Evolutionary conservation across 345 rosid genomes (phyloP).

Genomic region (Eucalyptus pumila): DNA sequence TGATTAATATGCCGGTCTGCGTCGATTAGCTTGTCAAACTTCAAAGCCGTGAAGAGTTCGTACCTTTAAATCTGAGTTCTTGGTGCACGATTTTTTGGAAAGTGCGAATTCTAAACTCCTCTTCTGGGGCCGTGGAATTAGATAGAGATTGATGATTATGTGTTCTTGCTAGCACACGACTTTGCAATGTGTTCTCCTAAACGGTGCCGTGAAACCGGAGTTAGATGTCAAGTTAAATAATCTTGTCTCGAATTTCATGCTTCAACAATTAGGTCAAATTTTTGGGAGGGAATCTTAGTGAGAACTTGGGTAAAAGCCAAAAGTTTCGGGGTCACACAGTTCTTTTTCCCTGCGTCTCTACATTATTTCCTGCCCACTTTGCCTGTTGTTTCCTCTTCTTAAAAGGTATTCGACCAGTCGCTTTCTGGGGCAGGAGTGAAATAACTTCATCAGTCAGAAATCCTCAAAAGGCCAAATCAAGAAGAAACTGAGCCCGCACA

Average conservation of each 20-base stretch:
- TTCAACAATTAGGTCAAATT: not conserved
- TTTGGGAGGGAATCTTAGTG: not conserved
- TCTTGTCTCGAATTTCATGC: not conserved
- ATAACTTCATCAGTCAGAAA: not conserved
- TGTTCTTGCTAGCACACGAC: not conserved
- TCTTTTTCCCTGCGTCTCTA: not conserved
- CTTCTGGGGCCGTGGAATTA: not conserved
- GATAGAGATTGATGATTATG: not conserved
- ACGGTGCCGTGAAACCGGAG: not conserved
- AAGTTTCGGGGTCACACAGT: not conserved
- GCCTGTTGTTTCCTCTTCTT: not conserved
- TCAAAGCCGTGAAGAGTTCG: not conserved
- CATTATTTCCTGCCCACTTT: not conserved
- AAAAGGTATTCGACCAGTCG: not conserved
- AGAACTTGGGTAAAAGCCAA: not conserved
- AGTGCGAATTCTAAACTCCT: not conserved
- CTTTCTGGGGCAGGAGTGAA: not conserved
- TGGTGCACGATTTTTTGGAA: not conserved
- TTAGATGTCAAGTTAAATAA: not conserved
- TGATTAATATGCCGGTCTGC: not conserved
- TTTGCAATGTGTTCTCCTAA: not conserved
- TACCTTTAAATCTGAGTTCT: not conserved
- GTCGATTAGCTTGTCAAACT: not conserved
- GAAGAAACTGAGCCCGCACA: not conserved
- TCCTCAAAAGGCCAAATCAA: not conserved